Conservation (phyloP, 2,329 filamentous ascomycete genomes). For the Chalara sp. region DNA sequence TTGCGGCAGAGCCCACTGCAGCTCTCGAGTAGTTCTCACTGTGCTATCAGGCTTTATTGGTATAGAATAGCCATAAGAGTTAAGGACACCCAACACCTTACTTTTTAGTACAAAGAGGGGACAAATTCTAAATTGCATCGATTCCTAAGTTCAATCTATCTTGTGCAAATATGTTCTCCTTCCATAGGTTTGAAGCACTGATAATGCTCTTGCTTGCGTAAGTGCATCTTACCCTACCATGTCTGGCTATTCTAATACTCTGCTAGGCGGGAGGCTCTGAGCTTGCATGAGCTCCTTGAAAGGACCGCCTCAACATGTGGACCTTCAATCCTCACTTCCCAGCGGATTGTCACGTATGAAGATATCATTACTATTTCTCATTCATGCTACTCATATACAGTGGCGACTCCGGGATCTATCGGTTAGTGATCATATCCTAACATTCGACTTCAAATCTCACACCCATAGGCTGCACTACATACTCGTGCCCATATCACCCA, state of each 20-base stretch:
- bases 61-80: no score
- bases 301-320: background rate
- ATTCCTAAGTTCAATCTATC: no score
- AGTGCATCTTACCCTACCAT: no score
- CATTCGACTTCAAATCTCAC: background rate
- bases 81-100: no score
- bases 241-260: background rate
- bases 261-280: background rate
- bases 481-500: background rate
- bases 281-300: background rate
- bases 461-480: background rate
- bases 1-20: no score
- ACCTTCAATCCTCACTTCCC: background rate
- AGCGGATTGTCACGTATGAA: background rate
- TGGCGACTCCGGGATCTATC: background rate
- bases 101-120: no score
- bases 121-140: no score
- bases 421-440: background rate
- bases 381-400: background rate
- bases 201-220: no score
- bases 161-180: no score
- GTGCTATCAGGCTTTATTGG: no score
- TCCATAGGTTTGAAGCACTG: no score
- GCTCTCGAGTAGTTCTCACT: no score
- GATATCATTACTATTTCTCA: background rate